phyloP scores from a whole-genome alignment of 2,329 filamentous ascomycete species.

The Colletotrichum sp. region DNA sequence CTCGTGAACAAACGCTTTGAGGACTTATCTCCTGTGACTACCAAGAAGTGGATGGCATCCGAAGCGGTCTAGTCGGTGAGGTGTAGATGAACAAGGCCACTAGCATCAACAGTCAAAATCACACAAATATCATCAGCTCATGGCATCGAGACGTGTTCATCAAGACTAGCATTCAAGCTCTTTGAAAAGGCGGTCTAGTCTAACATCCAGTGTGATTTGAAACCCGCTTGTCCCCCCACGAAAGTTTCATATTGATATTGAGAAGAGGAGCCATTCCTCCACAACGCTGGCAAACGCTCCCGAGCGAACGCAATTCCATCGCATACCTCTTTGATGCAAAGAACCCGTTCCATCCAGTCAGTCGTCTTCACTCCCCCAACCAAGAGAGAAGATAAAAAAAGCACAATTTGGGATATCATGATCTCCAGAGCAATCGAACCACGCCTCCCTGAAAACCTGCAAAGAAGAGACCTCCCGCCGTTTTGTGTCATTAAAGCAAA shows the following conservation, averaged over 20 bases:
- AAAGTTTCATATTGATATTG: not conserved
- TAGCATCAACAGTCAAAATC: not conserved
- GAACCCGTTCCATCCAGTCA: not conserved
- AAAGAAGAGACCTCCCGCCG: not conserved
- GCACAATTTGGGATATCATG: constrained; percentile 9
- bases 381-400: not conserved
- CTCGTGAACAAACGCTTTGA: not conserved
- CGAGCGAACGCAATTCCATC: not conserved
- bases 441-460: not conserved
- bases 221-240: not conserved
- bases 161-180: not conserved
- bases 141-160: not conserved
- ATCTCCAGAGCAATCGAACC: not conserved
- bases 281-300: not conserved
- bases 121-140: not conserved
- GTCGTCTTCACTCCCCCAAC: not conserved
- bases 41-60: not conserved
- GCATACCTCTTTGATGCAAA: not conserved
- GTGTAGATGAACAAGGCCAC: not conserved
- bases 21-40: not conserved
- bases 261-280: not conserved
- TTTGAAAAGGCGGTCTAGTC: not conserved
- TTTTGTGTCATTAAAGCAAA: constrained; percentile 10
- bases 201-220: not conserved
- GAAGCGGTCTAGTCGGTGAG: not conserved